Base-by-base conservation (phyloP, 1,284 basidiomycete genomes). In the Heterobasidion occidentale region DNA sequence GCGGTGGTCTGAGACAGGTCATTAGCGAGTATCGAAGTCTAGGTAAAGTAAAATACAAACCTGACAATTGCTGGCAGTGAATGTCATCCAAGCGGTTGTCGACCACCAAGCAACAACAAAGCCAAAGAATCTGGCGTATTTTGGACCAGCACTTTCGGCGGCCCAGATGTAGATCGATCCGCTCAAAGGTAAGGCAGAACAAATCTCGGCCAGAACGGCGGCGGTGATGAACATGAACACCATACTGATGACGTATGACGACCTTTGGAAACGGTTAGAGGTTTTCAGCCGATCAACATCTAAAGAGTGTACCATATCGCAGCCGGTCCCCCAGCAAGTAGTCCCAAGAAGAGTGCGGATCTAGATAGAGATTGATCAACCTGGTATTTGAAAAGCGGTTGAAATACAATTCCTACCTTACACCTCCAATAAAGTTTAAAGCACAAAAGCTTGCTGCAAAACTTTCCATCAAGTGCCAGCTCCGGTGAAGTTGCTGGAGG, bases 121-220 rank as follows among this genome's bases (percentile, higher is more conserved):
- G 2, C 90, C 92, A 61, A 92, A 82, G 68, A 93, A 87, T 46
- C 90, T 77, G 2, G 83, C 89, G 64, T 90, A 86, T 63, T 89
- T 91, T 12, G 84, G 84, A 2, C 91, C 91, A 5, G 89, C 92
- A 62, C 90, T 90, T 65, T 92, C 91, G 34, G 90, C 91, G 0
- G 90, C 88, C 92, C 92, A 94, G 57, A 92, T 84, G 70, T 94
- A 94, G 68, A 94, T 93, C 8, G 90, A 92, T 8, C 92, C 92
- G 56, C 88, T 91, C 47, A 93, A 71, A 3, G 91, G 91, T 17
- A 93, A 73, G 2, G 90, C 90, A 44, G 90, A 92, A 68, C 90
- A 93, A 50, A 93, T 83, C 67, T 94, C 92, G 20, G 92, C 91
- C 36, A 94, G 75, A 38, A 92, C 86, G 11, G 81, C 84, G 3